These are phyloP conservation scores for Erysimum cheiri DNA, from an alignment of 441 rosid species.

Conservation along the genomic window DNA sequence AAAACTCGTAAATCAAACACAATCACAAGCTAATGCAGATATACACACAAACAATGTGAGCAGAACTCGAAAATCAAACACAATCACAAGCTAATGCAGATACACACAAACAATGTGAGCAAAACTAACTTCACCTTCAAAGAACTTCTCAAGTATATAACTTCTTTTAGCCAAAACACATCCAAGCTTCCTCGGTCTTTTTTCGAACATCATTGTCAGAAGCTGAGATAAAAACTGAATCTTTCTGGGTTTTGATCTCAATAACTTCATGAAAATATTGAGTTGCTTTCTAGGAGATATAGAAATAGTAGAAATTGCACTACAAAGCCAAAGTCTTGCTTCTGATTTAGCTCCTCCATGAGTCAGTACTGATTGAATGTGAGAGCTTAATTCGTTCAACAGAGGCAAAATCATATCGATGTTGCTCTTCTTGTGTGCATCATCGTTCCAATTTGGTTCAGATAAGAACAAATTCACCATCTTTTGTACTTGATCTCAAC, in stretches of 20 bases:
- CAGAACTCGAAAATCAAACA: constrained; percentile 20
- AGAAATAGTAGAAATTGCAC: constrained; percentile 53
- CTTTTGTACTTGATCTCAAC: constrained; percentile 1
- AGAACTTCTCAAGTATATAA: constrained; percentile 71
- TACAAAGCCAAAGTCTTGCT: constrained; percentile 85
- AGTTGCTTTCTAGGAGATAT: constrained; percentile 53
- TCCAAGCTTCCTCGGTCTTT: constrained; percentile 60
- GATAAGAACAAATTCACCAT: constrained; percentile 56
- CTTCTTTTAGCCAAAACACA: constrained; percentile 64
- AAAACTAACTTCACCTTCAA: constrained; percentile 55
- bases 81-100: neutral
- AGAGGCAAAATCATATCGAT: constrained; percentile 50
- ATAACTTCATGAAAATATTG: constrained; percentile 60
- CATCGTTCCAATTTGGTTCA: constrained; percentile 49
- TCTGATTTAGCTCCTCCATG: constrained; percentile 73
- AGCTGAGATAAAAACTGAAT: constrained; percentile 64
- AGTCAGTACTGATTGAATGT: constrained; percentile 62
- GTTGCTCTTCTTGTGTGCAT: constrained; percentile 36
- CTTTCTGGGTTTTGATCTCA: constrained; percentile 55
- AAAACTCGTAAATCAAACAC: constrained; percentile 27
- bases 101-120: neutral
- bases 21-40: neutral
- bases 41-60: neutral
- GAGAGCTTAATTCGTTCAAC: constrained; percentile 57
- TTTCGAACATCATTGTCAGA: constrained; percentile 65